These are phyloP conservation scores for Candida fluviatilis DNA, from an alignment of 805 yeast genomes.

Conservation along the genomic window DNA sequence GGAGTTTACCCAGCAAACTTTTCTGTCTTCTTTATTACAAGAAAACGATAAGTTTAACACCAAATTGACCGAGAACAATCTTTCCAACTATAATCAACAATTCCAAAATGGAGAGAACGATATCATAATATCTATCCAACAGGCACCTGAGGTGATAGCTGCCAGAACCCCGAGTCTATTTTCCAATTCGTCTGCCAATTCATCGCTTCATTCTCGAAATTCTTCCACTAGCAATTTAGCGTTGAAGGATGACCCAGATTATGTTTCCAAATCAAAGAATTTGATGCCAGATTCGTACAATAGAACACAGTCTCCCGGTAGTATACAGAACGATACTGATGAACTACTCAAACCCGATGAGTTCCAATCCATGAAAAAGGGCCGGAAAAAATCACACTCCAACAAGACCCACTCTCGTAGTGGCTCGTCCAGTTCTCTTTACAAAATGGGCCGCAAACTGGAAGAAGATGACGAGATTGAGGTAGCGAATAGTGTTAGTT, in stretches of 20 bases:
- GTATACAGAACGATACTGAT: constrained; percentile 2
- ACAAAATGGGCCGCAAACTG: constrained; percentile 7
- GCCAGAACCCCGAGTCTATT: constrained; percentile 55
- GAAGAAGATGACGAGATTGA: constrained; percentile 24
- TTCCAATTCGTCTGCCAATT: constrained; percentile 41
- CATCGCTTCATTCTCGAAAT: constrained; percentile 23
- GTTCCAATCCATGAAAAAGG: constrained; percentile 36
- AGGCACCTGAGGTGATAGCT: constrained; percentile 38
- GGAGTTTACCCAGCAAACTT: too few species aligned
- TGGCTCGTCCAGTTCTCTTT: constrained; percentile 15
- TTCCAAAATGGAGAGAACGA: constrained; percentile 9
- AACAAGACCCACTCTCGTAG: constrained; percentile 8
- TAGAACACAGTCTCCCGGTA: constrained; percentile 3
- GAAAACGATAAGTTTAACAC: constrained; percentile 2
- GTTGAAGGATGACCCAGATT: constrained; percentile 5
- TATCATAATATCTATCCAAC: constrained; percentile 16
- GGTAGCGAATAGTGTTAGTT: constrained; percentile 19
- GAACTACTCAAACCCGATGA: constrained; percentile 29
- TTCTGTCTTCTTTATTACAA: not conserved
- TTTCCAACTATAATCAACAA: constrained; percentile 15
- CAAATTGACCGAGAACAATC: constrained; percentile 13
- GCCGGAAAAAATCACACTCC: constrained; percentile 33
- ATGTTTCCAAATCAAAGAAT: constrained; percentile 2
- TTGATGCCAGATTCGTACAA: not conserved
- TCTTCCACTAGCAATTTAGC: not conserved